Conservation (phyloP, 306 rosid species). For the Echinosophora koreensis region DNA sequence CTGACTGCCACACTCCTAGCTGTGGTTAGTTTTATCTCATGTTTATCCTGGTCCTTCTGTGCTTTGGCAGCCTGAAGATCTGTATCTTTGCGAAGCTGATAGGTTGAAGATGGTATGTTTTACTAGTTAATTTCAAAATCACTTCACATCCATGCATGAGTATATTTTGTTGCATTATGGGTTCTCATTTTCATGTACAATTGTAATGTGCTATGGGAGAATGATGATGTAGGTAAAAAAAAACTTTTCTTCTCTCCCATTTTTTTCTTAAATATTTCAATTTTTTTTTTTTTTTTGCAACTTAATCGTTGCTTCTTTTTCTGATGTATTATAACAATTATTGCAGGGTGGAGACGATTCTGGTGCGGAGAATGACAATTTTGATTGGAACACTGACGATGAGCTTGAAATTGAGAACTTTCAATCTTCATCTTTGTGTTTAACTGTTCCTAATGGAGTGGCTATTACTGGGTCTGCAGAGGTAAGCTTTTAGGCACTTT, state of each 20-base stretch:
- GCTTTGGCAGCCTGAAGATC: slow-evolving; percentile 44
- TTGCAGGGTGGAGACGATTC: slow-evolving; percentile 74
- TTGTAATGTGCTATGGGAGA: slow-evolving; percentile 6
- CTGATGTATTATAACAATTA: slow-evolving; percentile 13
- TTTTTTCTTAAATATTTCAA: slow-evolving; percentile 8
- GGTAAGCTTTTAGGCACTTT: slow-evolving; percentile 49
- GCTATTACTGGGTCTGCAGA: slow-evolving; percentile 56
- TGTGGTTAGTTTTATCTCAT: slow-evolving; percentile 13
- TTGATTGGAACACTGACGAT: slow-evolving; percentile 92
- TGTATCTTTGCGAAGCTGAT: slow-evolving; percentile 35
- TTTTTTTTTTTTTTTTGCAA: slow-evolving; percentile 7
- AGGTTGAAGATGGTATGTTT: slow-evolving; percentile 52
- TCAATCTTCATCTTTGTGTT: slow-evolving; percentile 58
- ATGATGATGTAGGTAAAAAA: slow-evolving; percentile 1
- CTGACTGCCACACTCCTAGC: not conserved
- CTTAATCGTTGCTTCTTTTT: slow-evolving; percentile 26
- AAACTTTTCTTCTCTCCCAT: not conserved
- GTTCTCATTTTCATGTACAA: slow-evolving; percentile 37
- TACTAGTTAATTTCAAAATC: slow-evolving; percentile 41
- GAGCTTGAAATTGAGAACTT: slow-evolving; percentile 80
- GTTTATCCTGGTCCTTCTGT: slow-evolving; percentile 23
- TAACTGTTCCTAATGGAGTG: slow-evolving; percentile 60
- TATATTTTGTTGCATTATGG: slow-evolving; percentile 33
- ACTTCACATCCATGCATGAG: not conserved
- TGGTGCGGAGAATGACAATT: slow-evolving; percentile 61